Evolutionary conservation across 2,329 filamentous ascomycete genomes (phyloP).

Genomic region (Aspergillus viridinutans): DNA sequence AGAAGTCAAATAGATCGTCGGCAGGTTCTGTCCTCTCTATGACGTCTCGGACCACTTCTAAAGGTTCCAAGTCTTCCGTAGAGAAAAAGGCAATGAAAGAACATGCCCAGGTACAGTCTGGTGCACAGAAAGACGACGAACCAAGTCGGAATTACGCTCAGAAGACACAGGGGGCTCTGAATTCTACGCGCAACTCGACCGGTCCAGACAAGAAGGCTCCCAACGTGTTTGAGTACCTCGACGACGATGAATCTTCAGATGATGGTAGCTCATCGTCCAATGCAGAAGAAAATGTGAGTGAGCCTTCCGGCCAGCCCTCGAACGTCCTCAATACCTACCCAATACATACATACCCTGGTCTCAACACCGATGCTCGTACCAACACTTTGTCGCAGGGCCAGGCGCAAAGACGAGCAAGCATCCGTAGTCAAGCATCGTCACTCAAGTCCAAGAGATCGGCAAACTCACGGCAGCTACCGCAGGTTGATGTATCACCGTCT

Average conservation of each 20-base stretch:
- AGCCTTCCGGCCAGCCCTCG: neutral
- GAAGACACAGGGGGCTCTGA: conserved; percentile 14
- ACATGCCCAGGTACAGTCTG: conserved; percentile 4
- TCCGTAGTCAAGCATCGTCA: conserved; percentile 31
- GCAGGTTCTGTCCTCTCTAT: conserved; percentile 20
- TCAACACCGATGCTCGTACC: neutral
- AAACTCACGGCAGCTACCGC: conserved; percentile 24
- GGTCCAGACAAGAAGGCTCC: conserved; percentile 21
- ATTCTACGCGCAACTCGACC: conserved; percentile 11
- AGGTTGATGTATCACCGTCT: conserved; percentile 24
- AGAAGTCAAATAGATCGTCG: conserved; percentile 25
- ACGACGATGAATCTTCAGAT: conserved; percentile 23
- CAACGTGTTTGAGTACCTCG: conserved; percentile 40
- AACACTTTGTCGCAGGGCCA: conserved; percentile 5
- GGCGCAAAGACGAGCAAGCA: conserved; percentile 9
- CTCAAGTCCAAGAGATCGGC: conserved; percentile 23
- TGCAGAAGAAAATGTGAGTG: conserved; percentile 8
- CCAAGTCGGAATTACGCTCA: conserved; percentile 11
- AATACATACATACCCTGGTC: conserved; percentile 3
- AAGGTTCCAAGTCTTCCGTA: conserved; percentile 13
- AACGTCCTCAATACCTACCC: conserved; percentile 1
- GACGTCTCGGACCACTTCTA: conserved; percentile 16
- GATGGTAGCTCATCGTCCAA: conserved; percentile 17
- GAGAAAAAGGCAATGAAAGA: conserved; percentile 16
- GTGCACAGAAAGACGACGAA: conserved; percentile 9